Evolutionary conservation across 129 eudicot genomes (phyloP).

Genomic region (Oenanthe sinensis): DNA sequence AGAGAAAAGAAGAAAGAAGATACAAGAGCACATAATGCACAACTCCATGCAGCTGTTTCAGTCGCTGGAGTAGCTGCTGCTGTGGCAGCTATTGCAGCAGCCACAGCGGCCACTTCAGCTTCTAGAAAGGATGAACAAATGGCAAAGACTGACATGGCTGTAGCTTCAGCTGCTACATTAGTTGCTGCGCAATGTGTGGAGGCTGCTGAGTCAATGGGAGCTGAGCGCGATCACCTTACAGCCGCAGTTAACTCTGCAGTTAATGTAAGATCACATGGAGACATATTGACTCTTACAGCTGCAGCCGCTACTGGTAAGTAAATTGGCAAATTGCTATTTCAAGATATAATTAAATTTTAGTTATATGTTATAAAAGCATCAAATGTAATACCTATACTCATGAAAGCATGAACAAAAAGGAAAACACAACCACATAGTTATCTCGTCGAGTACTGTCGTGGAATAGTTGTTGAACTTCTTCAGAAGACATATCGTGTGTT

Average conservation of each 20-base stretch:
- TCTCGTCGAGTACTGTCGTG: background rate
- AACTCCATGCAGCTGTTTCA: conserved; percentile 86
- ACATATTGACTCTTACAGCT: conserved; percentile 87
- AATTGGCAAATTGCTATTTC: background rate
- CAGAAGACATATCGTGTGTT: background rate
- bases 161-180: conserved; percentile 91
- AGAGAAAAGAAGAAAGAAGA: conserved; percentile 94
- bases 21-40: conserved; percentile 84
- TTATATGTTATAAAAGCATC: background rate
- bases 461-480: background rate
- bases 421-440: background rate
- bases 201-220: conserved; percentile 96
- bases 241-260: conserved; percentile 95
- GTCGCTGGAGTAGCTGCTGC: conserved; percentile 96
- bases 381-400: background rate
- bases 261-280: conserved; percentile 81
- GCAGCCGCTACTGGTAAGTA: conserved; percentile 88
- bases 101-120: conserved; percentile 77
- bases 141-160: conserved; percentile 93
- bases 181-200: conserved; percentile 97
- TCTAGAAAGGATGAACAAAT: conserved; percentile 69
- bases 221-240: conserved; percentile 77
- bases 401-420: background rate
- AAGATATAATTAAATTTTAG: background rate
- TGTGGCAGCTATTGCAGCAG: conserved; percentile 88